These are phyloP conservation scores for Xylariaceae sp. DNA, from an alignment of 2,329 filamentous ascomycete genomes.

Conservation along the genomic window DNA sequence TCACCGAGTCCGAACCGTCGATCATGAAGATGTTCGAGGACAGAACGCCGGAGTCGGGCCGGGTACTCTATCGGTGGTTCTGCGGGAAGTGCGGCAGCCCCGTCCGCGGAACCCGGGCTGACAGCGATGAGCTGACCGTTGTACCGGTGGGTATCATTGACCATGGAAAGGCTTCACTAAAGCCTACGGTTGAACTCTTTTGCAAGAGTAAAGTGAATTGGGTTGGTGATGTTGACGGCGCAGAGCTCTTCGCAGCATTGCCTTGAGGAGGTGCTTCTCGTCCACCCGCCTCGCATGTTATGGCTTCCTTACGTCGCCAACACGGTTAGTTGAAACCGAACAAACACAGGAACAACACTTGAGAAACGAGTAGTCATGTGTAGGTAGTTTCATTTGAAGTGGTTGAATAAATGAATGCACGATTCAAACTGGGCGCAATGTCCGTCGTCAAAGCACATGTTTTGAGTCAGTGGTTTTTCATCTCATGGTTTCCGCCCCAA, in stretches of 20 bases:
- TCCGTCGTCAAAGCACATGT: no score
- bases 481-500: no score
- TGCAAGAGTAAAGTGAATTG: conserved; percentile 12
- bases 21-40: conserved; percentile 18
- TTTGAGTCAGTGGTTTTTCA: no score
- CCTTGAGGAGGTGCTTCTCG: no score
- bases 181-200: conserved; percentile 16
- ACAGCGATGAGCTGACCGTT: not conserved
- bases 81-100: conserved; percentile 22
- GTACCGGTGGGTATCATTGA: conserved; percentile 25
- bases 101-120: conserved; percentile 1
- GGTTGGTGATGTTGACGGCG: conserved; percentile 11
- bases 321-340: no score
- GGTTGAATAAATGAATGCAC: no score
- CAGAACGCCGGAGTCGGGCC: conserved; percentile 17
- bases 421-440: no score
- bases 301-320: no score
- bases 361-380: no score
- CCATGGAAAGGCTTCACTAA: conserved; percentile 16
- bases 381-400: no score
- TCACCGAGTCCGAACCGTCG: conserved; percentile 14
- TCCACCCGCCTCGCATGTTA: no score
- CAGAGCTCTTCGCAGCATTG: conserved; percentile 4
- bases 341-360: no score
- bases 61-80: conserved; percentile 18